A percentile compares a stretch with the other conserved stretches of the same genome.
Evolutionary conservation across 495 filamentous ascomycete species (phyloP).

Genomic region (Talaromyces stipitatus): DNA sequence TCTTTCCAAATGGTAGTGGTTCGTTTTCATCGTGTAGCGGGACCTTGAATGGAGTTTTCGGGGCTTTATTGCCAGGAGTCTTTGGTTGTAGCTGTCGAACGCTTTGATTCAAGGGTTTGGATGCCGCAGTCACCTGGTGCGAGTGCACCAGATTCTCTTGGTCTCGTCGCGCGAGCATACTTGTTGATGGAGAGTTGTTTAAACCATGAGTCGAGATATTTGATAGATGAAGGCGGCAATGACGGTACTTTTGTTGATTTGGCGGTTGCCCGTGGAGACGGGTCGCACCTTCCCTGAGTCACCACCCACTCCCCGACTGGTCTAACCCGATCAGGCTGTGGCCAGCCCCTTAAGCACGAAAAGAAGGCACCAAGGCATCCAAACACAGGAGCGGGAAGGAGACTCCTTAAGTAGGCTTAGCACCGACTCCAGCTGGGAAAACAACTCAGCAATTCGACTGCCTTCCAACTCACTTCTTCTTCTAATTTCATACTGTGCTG

Average conservation of each 20-base stretch:
- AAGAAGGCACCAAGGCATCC: constrained; percentile 3
- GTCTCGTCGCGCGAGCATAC: constrained; percentile 74
- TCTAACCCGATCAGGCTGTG: not conserved
- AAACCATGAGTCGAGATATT: not conserved
- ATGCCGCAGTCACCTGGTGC: constrained; percentile 67
- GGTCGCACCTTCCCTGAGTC: not conserved
- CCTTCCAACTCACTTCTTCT: constrained; percentile 12
- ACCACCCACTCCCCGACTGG: not conserved
- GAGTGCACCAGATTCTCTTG: constrained; percentile 83
- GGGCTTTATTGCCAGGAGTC: constrained; percentile 66
- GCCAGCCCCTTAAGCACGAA: not conserved
- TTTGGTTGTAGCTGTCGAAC: constrained; percentile 58
- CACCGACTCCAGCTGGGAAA: constrained; percentile 41
- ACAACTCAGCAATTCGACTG: constrained; percentile 39
- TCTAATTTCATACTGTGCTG: not conserved
- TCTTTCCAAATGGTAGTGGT: constrained; percentile 51
- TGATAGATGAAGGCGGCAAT: constrained; percentile 10
- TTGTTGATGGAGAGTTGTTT: constrained; percentile 5
- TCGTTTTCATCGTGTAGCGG: constrained; percentile 85
- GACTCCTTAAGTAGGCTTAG: constrained; percentile 43
- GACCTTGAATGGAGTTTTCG: constrained; percentile 79
- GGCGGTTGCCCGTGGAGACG: constrained; percentile 44
- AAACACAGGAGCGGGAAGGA: not conserved
- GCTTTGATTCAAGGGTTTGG: constrained; percentile 70
- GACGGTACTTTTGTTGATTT: constrained; percentile 11